These are phyloP conservation scores for Sanghuangporus weigelae DNA, from an alignment of 1,284 basidiomycete species.

Conservation along the genomic window DNA sequence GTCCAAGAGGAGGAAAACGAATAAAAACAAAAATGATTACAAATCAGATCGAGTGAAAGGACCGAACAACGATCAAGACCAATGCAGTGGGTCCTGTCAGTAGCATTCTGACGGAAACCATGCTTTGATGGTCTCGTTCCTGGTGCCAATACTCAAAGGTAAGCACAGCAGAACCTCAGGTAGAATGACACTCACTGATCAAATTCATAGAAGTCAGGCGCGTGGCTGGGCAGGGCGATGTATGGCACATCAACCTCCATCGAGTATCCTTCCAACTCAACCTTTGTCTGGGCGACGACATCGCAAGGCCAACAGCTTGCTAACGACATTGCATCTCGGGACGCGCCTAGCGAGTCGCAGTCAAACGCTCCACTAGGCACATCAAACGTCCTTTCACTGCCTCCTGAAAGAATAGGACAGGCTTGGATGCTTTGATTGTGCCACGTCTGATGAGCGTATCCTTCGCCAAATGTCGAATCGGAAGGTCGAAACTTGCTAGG, in stretches of 20 bases:
- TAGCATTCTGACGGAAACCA: not conserved
- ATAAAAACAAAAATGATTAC: not conserved
- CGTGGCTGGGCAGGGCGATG: not conserved
- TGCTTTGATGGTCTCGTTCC: not conserved
- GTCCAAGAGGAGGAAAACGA: not conserved
- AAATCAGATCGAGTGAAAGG: not conserved
- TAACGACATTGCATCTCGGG: not conserved
- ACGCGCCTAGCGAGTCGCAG: not conserved
- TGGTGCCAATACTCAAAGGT: not conserved
- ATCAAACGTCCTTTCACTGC: not conserved
- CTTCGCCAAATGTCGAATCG: not conserved
- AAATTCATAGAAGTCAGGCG: conserved; percentile 1
- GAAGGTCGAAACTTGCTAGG: not conserved
- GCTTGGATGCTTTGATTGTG: not conserved
- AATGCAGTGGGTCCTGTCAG: not conserved
- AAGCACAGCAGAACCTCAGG: not conserved
- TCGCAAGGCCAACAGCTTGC: not conserved
- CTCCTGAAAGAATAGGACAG: not conserved
- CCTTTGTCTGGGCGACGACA: not conserved
- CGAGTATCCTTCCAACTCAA: not conserved
- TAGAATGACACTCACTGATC: not conserved
- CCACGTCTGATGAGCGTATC: not conserved
- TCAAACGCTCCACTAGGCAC: not conserved
- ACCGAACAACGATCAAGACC: not conserved
- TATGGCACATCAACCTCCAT: not conserved